Percentiles rank a stretch among this genome's conserved stretches.
phyloP scores from a whole-genome alignment of 2,329 filamentous ascomycete species.

The Phialocephala sp. region DNA sequence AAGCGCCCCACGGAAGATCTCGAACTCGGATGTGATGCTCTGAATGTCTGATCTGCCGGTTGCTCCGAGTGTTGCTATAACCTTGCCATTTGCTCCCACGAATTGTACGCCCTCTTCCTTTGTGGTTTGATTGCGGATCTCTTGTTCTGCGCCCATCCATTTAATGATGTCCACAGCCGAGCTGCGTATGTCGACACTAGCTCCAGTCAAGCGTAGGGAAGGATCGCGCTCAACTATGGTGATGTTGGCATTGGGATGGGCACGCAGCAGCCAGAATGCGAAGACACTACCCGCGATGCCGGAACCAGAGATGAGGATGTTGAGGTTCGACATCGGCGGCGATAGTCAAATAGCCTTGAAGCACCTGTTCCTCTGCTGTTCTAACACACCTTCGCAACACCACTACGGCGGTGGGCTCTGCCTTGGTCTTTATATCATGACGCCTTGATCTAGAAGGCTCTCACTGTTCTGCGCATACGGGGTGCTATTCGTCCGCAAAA shows the following conservation, averaged over 20 bases:
- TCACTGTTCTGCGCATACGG: no score
- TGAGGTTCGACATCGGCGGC: not conserved
- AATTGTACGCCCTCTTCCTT: conserved; percentile 54
- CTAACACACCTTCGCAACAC: not conserved
- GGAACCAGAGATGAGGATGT: conserved; percentile 2
- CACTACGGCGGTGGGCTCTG: not conserved
- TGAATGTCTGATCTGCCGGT: conserved; percentile 23
- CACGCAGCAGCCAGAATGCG: not conserved
- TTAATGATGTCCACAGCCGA: conserved; percentile 56
- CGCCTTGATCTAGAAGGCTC: no score
- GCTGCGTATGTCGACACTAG: conserved; percentile 60
- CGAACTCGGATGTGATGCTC: conserved; percentile 50
- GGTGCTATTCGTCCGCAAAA: no score
- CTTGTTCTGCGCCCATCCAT: conserved; percentile 56
- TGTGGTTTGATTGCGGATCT: conserved; percentile 48
- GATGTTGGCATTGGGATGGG: conserved; percentile 27
- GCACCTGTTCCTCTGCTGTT: not conserved
- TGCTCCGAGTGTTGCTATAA: conserved; percentile 47
- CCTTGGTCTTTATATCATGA: not conserved
- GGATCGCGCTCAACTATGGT: conserved; percentile 49
- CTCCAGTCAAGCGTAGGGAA: conserved; percentile 52
- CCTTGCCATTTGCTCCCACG: conserved; percentile 48
- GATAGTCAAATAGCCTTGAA: not conserved
- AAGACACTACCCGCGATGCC: not conserved
- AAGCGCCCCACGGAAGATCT: conserved; percentile 53